Percentiles rank a stretch among this genome's conserved stretches.
These are phyloP conservation scores for Phylloporus rhodoxanthus DNA, from an alignment of 768 basidiomycete species.

Conservation along the genomic window DNA sequence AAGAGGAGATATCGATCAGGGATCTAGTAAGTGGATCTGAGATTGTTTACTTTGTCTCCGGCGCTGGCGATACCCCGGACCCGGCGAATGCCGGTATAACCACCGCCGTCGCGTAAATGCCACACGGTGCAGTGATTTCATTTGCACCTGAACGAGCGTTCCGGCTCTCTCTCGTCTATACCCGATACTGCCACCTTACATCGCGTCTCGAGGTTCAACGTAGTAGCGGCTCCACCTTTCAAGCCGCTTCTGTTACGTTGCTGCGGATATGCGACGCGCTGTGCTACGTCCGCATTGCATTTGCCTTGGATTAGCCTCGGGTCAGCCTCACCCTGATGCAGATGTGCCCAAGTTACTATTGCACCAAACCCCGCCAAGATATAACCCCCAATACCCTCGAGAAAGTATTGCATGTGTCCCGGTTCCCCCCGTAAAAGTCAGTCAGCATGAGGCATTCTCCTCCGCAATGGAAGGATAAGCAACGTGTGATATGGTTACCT, in stretches of 20 bases:
- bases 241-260: not conserved
- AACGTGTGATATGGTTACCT: not conserved
- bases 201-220: not conserved
- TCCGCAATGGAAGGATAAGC: not conserved
- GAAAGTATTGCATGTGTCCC: not conserved
- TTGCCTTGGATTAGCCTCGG: not conserved
- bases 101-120: not conserved
- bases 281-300: not conserved
- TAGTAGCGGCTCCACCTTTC: not conserved
- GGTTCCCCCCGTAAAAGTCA: not conserved
- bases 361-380: not conserved
- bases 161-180: constrained; percentile 1
- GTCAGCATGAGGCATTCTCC: not conserved
- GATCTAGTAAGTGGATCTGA: constrained; percentile 23
- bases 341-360: not conserved
- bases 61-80: constrained; percentile 29
- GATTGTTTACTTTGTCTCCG: constrained; percentile 30
- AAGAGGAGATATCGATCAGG: constrained; percentile 8
- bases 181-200: constrained; percentile 3
- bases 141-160: not conserved
- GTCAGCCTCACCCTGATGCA: not conserved
- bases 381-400: not conserved
- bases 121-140: not conserved
- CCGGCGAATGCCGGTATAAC: constrained; percentile 25
- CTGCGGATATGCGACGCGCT: not conserved